Base-by-base conservation (phyloP, 2,329 filamentous ascomycete genomes). In the Neoarthrinium moseri region DNA sequence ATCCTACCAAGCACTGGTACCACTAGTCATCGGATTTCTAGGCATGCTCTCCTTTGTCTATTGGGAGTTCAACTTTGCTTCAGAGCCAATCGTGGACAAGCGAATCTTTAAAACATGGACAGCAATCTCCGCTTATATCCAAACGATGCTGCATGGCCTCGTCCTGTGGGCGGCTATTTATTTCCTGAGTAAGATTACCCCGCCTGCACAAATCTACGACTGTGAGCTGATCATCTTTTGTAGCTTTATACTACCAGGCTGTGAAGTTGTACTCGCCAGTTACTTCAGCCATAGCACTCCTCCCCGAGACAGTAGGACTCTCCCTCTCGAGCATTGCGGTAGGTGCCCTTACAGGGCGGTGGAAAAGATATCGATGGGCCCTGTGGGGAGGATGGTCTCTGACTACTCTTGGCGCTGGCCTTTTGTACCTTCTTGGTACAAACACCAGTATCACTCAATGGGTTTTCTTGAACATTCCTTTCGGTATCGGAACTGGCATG, bases 241-340 rank as follows among this genome's bases (percentile, higher is more conserved):
- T 63, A 61, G 63, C 60, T 8, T 61, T 77, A 3, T 76, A 73
- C 61, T 74, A 73, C 51, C 69, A 77, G 51, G 73, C 62, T 12
- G 76, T 81, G 37, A 75, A 80, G 54, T 70, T 71, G 22, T 79
- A 77, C 56, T 68, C 66, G 1, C 75, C 79, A 2, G 70, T 82
- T 43, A 65, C 75, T n/a, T 70, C 77, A 0, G 79, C 80, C 7
- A 70, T 84, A 1, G 78, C 77, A 13, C 60, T 77, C 22, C 76
- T 85, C 40, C 81, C 81, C 0, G 72, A 81, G 51, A 80, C 78
- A 0, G 77, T 85, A 51, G 84, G 82, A 2, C 78, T 87, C 8
- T 82, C 82, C 0, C 81, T 84, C 0, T 74, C 79, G 43, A 77
- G 78, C 4, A 69, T 83, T 29, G 57, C 77, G 0, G 75, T 78